Percentiles rank a stretch among this genome's conserved stretches.
Evolutionary conservation across 352 stramenopile species (phyloP).

Genomic region (Globisporangium viniferum): DNA sequence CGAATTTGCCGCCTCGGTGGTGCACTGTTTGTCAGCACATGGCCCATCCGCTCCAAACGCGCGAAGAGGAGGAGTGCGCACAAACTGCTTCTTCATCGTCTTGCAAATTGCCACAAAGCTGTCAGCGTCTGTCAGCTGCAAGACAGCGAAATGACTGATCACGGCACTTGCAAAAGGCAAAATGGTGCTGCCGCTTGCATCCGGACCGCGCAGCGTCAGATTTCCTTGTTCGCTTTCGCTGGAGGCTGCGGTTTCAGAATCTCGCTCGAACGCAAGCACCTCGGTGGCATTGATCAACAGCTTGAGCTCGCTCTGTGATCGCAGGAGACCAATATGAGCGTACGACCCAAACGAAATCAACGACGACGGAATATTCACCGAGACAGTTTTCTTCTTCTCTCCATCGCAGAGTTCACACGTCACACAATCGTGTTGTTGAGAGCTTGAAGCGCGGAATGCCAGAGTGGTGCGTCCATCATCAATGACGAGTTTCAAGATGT

Average conservation of each 20-base stretch:
- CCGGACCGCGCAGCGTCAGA: conserved; percentile 23
- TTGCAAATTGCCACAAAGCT: conserved; percentile 27
- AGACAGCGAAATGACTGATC: conserved; percentile 48
- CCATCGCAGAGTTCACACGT: conserved; percentile 4
- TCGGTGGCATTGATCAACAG: conserved; percentile 19
- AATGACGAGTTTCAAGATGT: conserved; percentile 22
- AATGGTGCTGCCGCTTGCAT: neutral
- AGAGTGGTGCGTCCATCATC: neutral
- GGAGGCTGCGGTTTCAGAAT: neutral
- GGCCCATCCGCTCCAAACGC: conserved; percentile 35
- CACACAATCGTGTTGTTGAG: neutral
- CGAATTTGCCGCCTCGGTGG: conserved; percentile 24
- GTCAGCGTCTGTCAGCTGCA: conserved; percentile 18
- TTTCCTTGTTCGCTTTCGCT: neutral
- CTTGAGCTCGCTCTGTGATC: neutral
- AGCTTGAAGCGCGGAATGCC: neutral
- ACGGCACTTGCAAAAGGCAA: conserved; percentile 9
- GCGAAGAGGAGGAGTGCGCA: conserved; percentile 41
- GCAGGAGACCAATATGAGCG: conserved; percentile 18
- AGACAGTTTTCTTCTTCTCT: neutral
- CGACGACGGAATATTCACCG: neutral
- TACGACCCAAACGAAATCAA: conserved; percentile 16
- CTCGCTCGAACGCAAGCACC: neutral
- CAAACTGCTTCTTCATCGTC: conserved; percentile 41
- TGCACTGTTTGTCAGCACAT: conserved; percentile 26